Percentiles rank a stretch among this genome's conserved stretches.
Conservation (phyloP, 75 land plant species). For the Picea sitchensis region DNA sequence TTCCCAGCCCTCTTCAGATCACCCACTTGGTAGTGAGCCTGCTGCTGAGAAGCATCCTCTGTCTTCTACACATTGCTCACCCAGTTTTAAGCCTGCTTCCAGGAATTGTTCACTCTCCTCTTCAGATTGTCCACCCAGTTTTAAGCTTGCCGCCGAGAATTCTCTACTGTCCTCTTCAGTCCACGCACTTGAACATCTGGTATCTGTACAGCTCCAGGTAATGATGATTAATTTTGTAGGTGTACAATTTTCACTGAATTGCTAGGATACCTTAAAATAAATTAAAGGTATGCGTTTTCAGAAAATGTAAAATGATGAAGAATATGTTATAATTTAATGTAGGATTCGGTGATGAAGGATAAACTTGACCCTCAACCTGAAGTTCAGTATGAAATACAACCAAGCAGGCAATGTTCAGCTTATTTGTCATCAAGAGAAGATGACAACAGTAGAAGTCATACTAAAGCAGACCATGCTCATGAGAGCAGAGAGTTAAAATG, state of each 20-base stretch:
- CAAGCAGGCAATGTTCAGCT: neutral
- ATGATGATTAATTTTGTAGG: neutral
- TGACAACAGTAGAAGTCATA: neutral
- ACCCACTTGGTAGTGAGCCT: conserved; percentile 5
- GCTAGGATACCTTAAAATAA: no score
- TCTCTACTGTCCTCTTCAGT: neutral
- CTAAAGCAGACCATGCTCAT: neutral
- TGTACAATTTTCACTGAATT: neutral
- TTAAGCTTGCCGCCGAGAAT: neutral
- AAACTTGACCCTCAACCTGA: neutral
- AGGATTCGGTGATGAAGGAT: neutral
- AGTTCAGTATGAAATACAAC: neutral
- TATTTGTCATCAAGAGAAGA: neutral
- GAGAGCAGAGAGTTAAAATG: neutral
- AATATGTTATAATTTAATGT: neutral
- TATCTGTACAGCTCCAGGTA: neutral
- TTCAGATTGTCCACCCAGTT: conserved; percentile 4
- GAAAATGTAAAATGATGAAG: neutral
- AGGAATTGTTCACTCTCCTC: neutral
- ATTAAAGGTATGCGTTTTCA: neutral
- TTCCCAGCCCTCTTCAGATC: neutral
- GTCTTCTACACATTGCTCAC: neutral
- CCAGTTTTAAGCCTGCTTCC: neutral
- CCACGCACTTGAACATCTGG: neutral
- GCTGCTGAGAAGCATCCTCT: neutral